Base-by-base conservation (phyloP, 345 rosid genomes). In the Draba incana region DNA sequence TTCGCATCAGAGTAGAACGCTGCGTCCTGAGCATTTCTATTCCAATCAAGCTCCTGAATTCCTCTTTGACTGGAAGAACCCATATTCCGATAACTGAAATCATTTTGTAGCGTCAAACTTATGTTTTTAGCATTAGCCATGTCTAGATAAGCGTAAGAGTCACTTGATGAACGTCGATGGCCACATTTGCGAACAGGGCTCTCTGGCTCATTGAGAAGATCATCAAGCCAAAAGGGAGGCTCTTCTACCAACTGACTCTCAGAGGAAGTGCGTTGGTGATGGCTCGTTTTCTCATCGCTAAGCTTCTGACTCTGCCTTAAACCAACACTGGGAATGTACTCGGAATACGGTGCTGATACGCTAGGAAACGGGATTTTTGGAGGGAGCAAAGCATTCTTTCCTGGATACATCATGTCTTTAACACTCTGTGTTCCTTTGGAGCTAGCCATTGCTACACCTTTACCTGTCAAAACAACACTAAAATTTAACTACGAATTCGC, bases 191-290 rank as follows among this genome's bases (percentile, higher is more conserved):
- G 86, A 15, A 84, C 96, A 55, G 98, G 98, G 45, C 89, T 95
- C 62, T 95, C 98, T 0, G 98, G 99, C 77, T 95, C 99, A 28
- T 92, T 86, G 64, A 95, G 97, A 57, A 92, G 92, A 83, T 95
- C 99, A 83, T 95, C 99, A 61, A 92, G 93, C 99, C 99, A 95
- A 63, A 90, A 95, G 63, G 99, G 99, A 75, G 88, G 98, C 76
- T 92, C 98, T 56, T 95, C 99, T 50, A 85, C 62, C 54, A 89
- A 68, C 59, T 85, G 58, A 57, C 92, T 88, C 85, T 92, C 98
- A 10, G 99, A 95, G 42, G 97, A 88, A 74, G 98, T 95, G 27
- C 99, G 83, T 38, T 86, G 98, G 77, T 89, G 98, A 70, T 84
- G 88, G 37, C 8, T 33, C 6, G 70, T 23, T 56, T 76, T 81